These are phyloP conservation scores for Claviceps pusilla DNA, from an alignment of 2,329 filamentous ascomycete genomes.

Conservation along the genomic window DNA sequence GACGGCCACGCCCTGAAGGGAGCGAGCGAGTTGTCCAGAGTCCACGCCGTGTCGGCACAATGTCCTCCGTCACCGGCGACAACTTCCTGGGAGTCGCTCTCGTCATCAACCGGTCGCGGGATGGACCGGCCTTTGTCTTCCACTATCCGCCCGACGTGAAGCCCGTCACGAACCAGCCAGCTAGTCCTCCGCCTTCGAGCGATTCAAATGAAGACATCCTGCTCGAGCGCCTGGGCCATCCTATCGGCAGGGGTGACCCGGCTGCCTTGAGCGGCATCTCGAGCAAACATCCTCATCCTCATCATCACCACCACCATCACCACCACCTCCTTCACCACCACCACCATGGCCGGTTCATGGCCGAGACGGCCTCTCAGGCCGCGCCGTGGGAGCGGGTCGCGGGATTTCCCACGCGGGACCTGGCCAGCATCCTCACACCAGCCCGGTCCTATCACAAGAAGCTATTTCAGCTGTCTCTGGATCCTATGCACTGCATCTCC, in stretches of 20 bases:
- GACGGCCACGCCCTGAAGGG: background rate
- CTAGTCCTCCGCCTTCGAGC: conserved; percentile 13
- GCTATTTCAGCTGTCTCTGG: conserved; percentile 67
- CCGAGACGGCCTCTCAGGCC: conserved; percentile 39
- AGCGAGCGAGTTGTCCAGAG: background rate
- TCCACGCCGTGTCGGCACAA: conserved; percentile 9
- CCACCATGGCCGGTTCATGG: conserved; percentile 40
- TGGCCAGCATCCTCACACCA: conserved; percentile 68
- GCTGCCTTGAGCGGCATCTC: conserved; percentile 20
- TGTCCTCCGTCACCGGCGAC: conserved; percentile 36
- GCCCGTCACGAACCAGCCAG: conserved; percentile 20
- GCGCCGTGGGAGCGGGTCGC: conserved; percentile 60
- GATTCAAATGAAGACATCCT: conserved; percentile 33
- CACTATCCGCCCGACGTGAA: conserved; percentile 60
- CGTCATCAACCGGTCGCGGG: conserved; percentile 57
- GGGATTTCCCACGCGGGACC: conserved; percentile 58
- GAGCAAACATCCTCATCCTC: conserved; percentile 32
- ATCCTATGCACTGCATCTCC: conserved; percentile 65
- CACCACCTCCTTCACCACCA: conserved; percentile 23
- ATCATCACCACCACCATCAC: conserved; percentile 19
- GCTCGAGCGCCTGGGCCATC: conserved; percentile 30
- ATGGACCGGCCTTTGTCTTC: conserved; percentile 71
- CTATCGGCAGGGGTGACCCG: conserved; percentile 15
- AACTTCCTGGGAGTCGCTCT: conserved; percentile 58
- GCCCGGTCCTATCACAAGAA: conserved; percentile 63